Percentiles rank a stretch among this genome's conserved stretches.
phyloP scores from a whole-genome alignment of 1,284 basidiomycete genomes.

The Sanghuangporus sanghuang region DNA sequence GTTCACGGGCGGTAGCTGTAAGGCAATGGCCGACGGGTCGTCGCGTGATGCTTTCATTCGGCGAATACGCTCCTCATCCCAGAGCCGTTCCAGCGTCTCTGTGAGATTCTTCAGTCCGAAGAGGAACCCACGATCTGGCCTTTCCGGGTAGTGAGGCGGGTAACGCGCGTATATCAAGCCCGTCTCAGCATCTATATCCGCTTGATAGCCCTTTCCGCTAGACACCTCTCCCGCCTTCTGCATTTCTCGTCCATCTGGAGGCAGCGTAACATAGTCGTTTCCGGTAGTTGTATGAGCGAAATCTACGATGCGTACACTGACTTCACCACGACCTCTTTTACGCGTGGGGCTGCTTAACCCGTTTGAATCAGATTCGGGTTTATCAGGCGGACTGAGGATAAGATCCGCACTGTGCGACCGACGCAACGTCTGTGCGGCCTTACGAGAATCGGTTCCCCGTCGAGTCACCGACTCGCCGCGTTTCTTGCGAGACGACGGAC shows the following conservation, averaged over 20 bases:
- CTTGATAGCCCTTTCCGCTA: slow-evolving; percentile 74
- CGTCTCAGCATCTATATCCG: slow-evolving; percentile 72
- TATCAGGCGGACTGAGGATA: slow-evolving; percentile 55
- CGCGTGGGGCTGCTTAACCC: slow-evolving; percentile 27
- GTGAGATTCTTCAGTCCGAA: slow-evolving; percentile 85
- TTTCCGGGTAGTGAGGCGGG: slow-evolving; percentile 84
- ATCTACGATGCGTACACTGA: slow-evolving; percentile 95
- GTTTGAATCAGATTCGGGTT: slow-evolving; percentile 30
- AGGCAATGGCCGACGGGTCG: slow-evolving; percentile 38
- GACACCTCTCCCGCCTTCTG: slow-evolving; percentile 33
- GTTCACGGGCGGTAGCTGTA: slow-evolving; percentile 56
- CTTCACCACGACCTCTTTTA: slow-evolving; percentile 71
- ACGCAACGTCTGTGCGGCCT: slow-evolving; percentile 44
- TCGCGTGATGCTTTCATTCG: slow-evolving; percentile 62
- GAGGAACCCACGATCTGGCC: slow-evolving; percentile 92
- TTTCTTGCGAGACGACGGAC: slow-evolving; percentile 65
- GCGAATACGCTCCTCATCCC: slow-evolving; percentile 74
- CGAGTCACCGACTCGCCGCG: slow-evolving; percentile 76
- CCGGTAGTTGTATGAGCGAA: slow-evolving; percentile 99
- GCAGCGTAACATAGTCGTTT: slow-evolving; percentile 77
- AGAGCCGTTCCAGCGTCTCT: slow-evolving; percentile 72
- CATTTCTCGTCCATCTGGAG: slow-evolving; percentile 31
- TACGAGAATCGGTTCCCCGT: slow-evolving; percentile 28
- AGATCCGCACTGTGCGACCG: slow-evolving; percentile 75
- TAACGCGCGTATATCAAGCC: slow-evolving; percentile 83